Conservation (phyloP, 208 protist genomes). For the Acanthamoeba culbertsoni region DNA sequence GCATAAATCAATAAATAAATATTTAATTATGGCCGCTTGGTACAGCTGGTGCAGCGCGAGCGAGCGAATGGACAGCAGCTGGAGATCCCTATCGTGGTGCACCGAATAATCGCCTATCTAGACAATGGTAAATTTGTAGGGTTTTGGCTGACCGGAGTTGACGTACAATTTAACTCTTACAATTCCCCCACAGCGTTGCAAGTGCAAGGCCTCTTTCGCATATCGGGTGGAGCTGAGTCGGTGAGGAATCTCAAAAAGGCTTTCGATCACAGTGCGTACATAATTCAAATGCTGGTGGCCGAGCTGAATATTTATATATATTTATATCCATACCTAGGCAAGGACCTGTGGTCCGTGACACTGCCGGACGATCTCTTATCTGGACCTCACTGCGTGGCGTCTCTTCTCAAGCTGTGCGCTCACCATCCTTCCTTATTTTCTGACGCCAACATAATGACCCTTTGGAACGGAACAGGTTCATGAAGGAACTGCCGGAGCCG, state of each 20-base stretch:
- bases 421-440: not conserved
- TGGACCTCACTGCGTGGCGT: not conserved
- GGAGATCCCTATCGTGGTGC: not conserved
- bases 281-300: not conserved
- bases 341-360: not conserved
- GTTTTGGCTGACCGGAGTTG: not conserved
- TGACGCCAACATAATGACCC: not conserved
- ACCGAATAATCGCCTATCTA: not conserved
- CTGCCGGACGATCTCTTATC: not conserved
- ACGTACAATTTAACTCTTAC: not conserved
- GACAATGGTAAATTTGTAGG: not conserved
- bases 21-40: not conserved
- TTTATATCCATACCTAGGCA: not conserved
- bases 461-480: not conserved
- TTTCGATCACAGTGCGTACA: not conserved
- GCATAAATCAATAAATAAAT: not conserved
- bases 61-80: not conserved
- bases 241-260: constrained; percentile 24
- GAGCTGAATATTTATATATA: not conserved
- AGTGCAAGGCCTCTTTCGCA: not conserved
- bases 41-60: not conserved
- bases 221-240: not conserved
- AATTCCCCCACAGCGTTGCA: not conserved
- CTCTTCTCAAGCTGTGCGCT: not conserved
- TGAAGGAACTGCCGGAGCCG: constrained; percentile 50